Evolutionary conservation across 768 basidiomycete species (phyloP).

Genomic region (Scleroderma bovista): DNA sequence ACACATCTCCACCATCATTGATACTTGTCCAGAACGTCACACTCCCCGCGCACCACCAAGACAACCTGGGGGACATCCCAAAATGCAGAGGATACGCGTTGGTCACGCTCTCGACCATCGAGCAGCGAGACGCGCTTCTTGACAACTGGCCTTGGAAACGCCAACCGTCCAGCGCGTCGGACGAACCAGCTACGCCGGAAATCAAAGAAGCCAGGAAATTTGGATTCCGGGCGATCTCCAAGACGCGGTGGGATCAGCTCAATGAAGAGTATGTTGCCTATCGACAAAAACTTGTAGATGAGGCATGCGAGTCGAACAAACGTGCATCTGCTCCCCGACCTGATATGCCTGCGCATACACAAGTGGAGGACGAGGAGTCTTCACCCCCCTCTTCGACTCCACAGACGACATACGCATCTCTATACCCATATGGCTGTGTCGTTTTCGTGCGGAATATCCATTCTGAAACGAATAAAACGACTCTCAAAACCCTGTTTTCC

Average conservation of each 20-base stretch:
- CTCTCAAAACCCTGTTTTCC: conserved; percentile 55
- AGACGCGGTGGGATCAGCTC: conserved; percentile 55
- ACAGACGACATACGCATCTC: conserved; percentile 22
- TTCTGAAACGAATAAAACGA: conserved; percentile 76
- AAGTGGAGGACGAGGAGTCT: neutral
- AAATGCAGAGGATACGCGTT: conserved; percentile 76
- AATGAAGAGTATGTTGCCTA: conserved; percentile 68
- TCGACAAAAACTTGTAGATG: conserved; percentile 47
- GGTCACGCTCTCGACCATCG: conserved; percentile 42
- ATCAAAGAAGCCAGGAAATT: conserved; percentile 45
- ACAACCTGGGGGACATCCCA: conserved; percentile 47
- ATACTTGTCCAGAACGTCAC: conserved; percentile 45
- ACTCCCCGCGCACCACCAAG: conserved; percentile 61
- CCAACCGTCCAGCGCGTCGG: neutral
- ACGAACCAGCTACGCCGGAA: neutral
- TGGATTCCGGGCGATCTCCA: conserved; percentile 55
- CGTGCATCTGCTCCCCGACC: neutral
- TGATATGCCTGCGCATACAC: neutral
- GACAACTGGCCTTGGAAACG: conserved; percentile 60
- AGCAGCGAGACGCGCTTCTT: conserved; percentile 40
- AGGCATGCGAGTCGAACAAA: conserved; percentile 27
- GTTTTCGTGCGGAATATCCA: conserved; percentile 69
- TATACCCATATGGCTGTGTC: conserved; percentile 62
- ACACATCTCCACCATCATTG: neutral
- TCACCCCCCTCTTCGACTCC: neutral